Base-by-base conservation (phyloP, 1,139 yeast genomes). In the Kurtzmaniella quercitrusa region DNA sequence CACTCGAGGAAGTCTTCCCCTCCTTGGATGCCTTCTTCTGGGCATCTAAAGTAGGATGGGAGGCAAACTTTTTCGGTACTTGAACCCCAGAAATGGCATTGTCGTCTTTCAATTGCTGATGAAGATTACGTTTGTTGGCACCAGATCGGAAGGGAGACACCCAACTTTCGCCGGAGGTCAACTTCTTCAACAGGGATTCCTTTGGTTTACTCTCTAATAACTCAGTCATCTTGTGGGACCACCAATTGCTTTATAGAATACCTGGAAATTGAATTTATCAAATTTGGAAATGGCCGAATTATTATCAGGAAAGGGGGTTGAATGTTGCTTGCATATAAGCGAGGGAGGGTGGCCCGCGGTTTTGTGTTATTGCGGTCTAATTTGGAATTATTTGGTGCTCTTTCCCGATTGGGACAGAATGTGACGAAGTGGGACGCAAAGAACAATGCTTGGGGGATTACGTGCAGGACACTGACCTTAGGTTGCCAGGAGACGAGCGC, bases 111-210 rank as follows among this genome's bases (percentile, higher is more conserved):
- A 68, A 66, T 48, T 72, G 65, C 48, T 64, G 57, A 48, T 63
- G 60, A 43, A 65, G 60, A 50, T 66, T 65, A 54, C 62, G 63
- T 46, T 53, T 54, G 44, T 46, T 43, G 17, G 55, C 45, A 33
- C 59, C 51, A 27, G 60, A 56, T 58, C 82, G 70, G 50, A 77
- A 77, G 8, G 82, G 82, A 6, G 82, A 75, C 11, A 73, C 70
- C 82, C 82, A 77, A 6, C 64, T 57, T 21, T 65, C 60, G 38
- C 66, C 60, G 33, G 66, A 52, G 16, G 75, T 58, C 59, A 70
- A 65, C 53, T 68, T 60, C 56, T 70, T 71, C 56, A 72, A 67
- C 48, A 62, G 61, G 46, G 46, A 43, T 29, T 50, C 51, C 37
- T 46, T 41, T 15, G 41, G 40, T 41, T 46, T 47, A 45, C 51